These are phyloP conservation scores for Colletotrichum ledebouriae DNA, from an alignment of 2,329 filamentous ascomycete species.

Conservation along the genomic window DNA sequence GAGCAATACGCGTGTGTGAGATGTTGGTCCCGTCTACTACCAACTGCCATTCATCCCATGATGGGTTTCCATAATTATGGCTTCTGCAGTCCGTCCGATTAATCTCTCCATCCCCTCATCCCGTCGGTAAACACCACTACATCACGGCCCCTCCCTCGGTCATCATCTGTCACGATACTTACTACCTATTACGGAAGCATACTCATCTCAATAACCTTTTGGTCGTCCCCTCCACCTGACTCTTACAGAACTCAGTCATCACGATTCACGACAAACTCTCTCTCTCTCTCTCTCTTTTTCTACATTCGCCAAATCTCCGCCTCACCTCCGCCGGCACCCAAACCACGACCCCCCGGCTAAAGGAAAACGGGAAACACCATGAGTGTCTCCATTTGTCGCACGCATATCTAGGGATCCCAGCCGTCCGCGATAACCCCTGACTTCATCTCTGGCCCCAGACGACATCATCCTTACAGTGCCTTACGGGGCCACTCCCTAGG, in stretches of 20 bases:
- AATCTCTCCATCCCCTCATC: no score
- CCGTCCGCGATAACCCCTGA: slow-evolving; percentile 7
- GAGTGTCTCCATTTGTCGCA: neutral
- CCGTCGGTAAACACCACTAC: no score
- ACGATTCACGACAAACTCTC: no score
- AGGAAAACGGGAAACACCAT: neutral
- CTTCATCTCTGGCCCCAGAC: neutral
- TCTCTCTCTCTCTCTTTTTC: no score
- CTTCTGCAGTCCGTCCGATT: no score
- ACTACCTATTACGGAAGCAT: neutral
- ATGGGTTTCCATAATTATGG: no score
- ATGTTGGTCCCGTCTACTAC: no score
- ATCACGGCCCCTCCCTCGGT: no score
- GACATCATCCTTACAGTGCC: slow-evolving; percentile 40
- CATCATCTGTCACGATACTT: no score
- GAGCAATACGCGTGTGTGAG: no score
- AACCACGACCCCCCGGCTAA: neutral
- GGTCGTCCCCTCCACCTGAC: neutral
- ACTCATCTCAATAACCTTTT: slow-evolving; percentile 6
- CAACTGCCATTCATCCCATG: no score
- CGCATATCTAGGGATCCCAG: neutral
- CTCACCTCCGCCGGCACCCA: no score
- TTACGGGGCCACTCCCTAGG: slow-evolving; percentile 12
- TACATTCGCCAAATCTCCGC: slow-evolving; percentile 4
- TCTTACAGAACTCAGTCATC: neutral